Percentiles rank a stretch among this genome's conserved stretches.
These are phyloP conservation scores for Aureobasidium leucospermi DNA, from an alignment of 2,329 filamentous ascomycete genomes.

Conservation along the genomic window DNA sequence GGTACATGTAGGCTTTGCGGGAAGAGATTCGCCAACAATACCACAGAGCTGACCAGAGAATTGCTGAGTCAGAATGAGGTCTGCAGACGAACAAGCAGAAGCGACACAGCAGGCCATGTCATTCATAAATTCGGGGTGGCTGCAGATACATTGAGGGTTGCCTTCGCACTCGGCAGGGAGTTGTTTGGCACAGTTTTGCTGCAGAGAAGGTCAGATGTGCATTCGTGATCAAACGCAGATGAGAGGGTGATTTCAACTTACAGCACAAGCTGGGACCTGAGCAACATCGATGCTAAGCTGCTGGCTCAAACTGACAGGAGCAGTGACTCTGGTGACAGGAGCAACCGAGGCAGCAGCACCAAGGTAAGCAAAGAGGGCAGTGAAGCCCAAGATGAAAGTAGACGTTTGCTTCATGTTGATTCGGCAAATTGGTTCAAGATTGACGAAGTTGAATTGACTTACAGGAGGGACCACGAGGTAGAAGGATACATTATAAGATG, in stretches of 20 bases:
- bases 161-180: slow-evolving; percentile 2
- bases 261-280: slow-evolving; percentile 1
- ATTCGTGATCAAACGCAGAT: background rate
- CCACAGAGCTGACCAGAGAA: slow-evolving; percentile 5
- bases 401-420: background rate
- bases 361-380: background rate
- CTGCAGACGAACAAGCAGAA: background rate
- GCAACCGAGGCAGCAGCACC: background rate
- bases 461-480: background rate
- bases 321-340: background rate
- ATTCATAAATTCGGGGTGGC: slow-evolving; percentile 3
- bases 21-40: slow-evolving; percentile 3
- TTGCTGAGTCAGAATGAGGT: background rate
- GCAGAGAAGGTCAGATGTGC: background rate
- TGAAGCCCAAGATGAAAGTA: background rate
- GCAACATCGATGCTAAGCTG: slow-evolving; percentile 2
- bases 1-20: background rate
- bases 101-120: slow-evolving; percentile 9
- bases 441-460: background rate
- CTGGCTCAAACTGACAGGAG: slow-evolving; percentile 6
- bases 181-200: slow-evolving; percentile 2
- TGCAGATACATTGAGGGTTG: slow-evolving; percentile 2
- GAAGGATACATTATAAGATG: background rate
- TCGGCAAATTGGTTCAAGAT: background rate
- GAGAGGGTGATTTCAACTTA: background rate